Evolutionary conservation across 1,284 basidiomycete genomes (phyloP).

Genomic region (Irpex sp.): DNA sequence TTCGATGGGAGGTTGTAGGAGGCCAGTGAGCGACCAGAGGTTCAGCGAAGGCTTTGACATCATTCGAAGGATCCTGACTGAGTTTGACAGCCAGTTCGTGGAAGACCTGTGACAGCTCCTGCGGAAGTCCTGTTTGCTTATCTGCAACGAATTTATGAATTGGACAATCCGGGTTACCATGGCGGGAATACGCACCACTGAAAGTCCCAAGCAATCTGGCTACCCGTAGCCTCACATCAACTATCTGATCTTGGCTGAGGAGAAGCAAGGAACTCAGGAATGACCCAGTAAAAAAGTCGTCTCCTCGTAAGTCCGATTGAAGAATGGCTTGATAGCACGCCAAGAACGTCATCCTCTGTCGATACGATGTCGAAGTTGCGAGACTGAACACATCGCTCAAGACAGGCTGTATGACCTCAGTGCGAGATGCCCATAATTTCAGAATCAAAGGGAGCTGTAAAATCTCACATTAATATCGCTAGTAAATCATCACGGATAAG

Average conservation of each 20-base stretch:
- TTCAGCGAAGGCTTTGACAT: slow-evolving; percentile 25
- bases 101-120: slow-evolving; percentile 14
- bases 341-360: slow-evolving; percentile 78
- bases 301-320: slow-evolving; percentile 33
- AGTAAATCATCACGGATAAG: slow-evolving; percentile 6
- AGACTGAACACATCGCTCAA: slow-evolving; percentile 49
- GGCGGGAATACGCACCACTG: slow-evolving; percentile 38
- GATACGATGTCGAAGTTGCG: slow-evolving; percentile 53
- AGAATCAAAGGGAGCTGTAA: slow-evolving; percentile 54
- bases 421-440: slow-evolving; percentile 39
- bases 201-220: slow-evolving; percentile 63
- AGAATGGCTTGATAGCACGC: slow-evolving; percentile 69
- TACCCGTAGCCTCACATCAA: slow-evolving; percentile 86
- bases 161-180: not conserved
- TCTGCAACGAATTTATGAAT: slow-evolving; percentile 8
- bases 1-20: not conserved
- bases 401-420: slow-evolving; percentile 37
- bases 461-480: slow-evolving; percentile 20
- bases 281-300: slow-evolving; percentile 48
- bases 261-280: slow-evolving; percentile 57
- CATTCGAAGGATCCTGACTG: slow-evolving; percentile 13
- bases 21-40: slow-evolving; percentile 14
- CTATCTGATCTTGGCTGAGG: slow-evolving; percentile 68
- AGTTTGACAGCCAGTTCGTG: slow-evolving; percentile 11
- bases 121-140: slow-evolving; percentile 3